Base-by-base conservation (phyloP, 202 grass and related monocot species). In the Setaria italica region DNA sequence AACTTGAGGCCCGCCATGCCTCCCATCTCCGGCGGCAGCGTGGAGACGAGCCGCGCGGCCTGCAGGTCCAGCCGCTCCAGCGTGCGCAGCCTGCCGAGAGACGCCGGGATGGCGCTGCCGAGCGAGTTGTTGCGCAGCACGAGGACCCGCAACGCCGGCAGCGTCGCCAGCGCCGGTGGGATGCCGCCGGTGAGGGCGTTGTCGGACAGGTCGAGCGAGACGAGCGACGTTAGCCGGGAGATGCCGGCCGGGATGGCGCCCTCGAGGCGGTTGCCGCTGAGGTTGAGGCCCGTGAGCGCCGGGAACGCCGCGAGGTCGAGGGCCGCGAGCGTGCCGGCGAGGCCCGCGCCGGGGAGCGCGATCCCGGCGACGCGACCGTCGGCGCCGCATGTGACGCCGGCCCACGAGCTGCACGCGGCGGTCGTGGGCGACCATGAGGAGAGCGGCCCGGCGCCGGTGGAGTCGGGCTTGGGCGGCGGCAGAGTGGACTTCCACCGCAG, bases 151-250 rank as follows among this genome's bases (percentile, higher is more conserved):
- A 93, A 66, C 49, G 12, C 33, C 14, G 78, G 67, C 64, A 95
- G 41, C 63, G 43, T 46, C 20, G 78, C 83, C 1, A 95, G 86
- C 11, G 81, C 41, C 15, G 41, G 19, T 0, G 94, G 91, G 55
- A 97, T 70, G 9, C 88, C 90, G 9, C 90, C 86, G 9, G 57
- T 87, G 79, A 97, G 79, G 21, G 57, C 64, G 83, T 94, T 95
- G 73, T 13, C 37, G 53, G 84, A 67, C 11, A 95, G 65, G 50
- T 95, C 80, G 2, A 93, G 73, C 5, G 82, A 85, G 41, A 62
- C 55, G 62, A 95, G 88, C 39, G 87, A 79, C 6, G 76, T 21
- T 6, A 90, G 53, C 0, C 16, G 7, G 33, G 88, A 85, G 72
- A 95, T 32, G 63, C 9, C 50, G 13, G 42, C n/a, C 6, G 90